Conservation (phyloP, 352 stramenopile genomes). For the Phytophthora hibernalis region DNA sequence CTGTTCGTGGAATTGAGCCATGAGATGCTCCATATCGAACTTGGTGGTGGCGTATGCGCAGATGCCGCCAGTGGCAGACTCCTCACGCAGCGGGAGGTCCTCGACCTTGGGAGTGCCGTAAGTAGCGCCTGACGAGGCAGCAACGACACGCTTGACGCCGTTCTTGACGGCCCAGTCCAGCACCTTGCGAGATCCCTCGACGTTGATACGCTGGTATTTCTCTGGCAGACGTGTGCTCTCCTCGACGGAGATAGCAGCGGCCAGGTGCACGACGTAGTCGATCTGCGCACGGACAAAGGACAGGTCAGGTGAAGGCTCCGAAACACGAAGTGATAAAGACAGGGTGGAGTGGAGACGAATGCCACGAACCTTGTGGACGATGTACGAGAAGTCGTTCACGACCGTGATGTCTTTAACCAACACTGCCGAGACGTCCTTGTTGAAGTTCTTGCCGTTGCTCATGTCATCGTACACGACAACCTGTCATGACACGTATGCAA, state of each 20-base stretch:
- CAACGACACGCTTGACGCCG: constrained; percentile 78
- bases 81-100: constrained; percentile 70
- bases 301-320: constrained; percentile 24
- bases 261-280: constrained; percentile 83
- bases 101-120: constrained; percentile 71
- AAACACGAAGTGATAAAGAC: constrained; percentile 26
- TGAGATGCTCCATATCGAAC: constrained; percentile 84
- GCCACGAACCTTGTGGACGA: constrained; percentile 67
- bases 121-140: constrained; percentile 74
- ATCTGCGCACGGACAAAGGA: constrained; percentile 47
- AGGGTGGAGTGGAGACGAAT: constrained; percentile 20
- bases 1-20: constrained; percentile 69
- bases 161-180: constrained; percentile 79
- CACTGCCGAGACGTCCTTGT: constrained; percentile 68
- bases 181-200: constrained; percentile 79
- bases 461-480: constrained; percentile 89
- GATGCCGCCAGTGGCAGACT: constrained; percentile 74
- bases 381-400: constrained; percentile 78
- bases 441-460: constrained; percentile 89
- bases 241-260: constrained; percentile 82
- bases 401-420: constrained; percentile 86
- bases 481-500: constrained; percentile 22
- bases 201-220: constrained; percentile 86
- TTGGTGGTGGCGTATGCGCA: constrained; percentile 84
- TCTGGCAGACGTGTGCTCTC: constrained; percentile 83